Evolutionary conservation across 2,329 filamentous ascomycete genomes (phyloP).

Genomic region (Xylaria multiplex): DNA sequence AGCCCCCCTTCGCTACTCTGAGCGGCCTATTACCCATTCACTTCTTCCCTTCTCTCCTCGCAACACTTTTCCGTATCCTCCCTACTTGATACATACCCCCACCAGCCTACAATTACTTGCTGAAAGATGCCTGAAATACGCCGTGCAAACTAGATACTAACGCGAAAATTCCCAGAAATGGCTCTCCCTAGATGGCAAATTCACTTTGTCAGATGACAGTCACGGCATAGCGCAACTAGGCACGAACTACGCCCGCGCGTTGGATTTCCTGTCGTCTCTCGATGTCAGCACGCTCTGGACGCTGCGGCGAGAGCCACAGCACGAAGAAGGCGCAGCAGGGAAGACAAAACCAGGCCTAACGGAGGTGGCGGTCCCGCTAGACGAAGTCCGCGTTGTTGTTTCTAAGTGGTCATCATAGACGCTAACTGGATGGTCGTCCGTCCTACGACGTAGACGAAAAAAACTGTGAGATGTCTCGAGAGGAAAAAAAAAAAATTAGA

Average conservation of each 20-base stretch:
- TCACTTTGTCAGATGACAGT: conserved; percentile 95
- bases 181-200: conserved; percentile 76
- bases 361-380: conserved; percentile 57
- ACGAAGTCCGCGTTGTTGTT: conserved; percentile 42
- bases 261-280: conserved; percentile 75
- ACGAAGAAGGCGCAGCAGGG: conserved; percentile 34
- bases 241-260: conserved; percentile 79
- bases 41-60: not conserved
- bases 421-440: not conserved
- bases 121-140: not conserved
- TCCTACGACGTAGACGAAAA: not conserved
- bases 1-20: not conserved
- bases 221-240: conserved; percentile 88
- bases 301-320: conserved; percentile 53
- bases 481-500: not conserved
- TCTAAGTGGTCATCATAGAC: conserved; percentile 40
- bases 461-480: not conserved
- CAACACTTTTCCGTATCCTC: not conserved
- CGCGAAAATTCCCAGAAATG: conserved; percentile 65
- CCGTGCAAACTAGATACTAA: not conserved
- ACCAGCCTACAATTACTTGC: no score
- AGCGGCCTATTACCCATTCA: not conserved
- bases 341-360: conserved; percentile 52
- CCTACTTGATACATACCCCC: no score
- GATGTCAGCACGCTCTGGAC: conserved; percentile 73